A percentile compares a stretch with the other conserved stretches of the same genome.
Conservation (phyloP, 768 basidiomycete genomes). For the Kwoniella sp. region DNA sequence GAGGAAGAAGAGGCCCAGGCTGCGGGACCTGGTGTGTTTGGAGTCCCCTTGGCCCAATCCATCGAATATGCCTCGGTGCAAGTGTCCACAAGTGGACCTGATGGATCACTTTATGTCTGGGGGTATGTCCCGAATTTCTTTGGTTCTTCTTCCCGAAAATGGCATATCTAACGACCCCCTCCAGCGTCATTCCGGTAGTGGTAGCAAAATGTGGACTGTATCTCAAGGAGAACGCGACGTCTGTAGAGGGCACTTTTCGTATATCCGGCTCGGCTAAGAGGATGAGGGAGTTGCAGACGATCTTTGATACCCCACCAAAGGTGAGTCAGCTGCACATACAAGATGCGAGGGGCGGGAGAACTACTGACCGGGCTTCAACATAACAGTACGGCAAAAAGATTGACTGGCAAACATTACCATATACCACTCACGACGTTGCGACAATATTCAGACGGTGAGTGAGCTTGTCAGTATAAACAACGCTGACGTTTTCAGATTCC, state of each 20-base stretch:
- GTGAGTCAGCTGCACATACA: constrained; percentile 63
- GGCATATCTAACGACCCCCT: constrained; percentile 9
- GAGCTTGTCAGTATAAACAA: neutral
- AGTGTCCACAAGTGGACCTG: constrained; percentile 81
- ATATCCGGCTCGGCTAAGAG: constrained; percentile 93
- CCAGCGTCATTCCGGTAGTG: constrained; percentile 85
- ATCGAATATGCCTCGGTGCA: constrained; percentile 86
- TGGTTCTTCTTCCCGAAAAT: constrained; percentile 12
- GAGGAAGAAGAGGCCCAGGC: constrained; percentile 4
- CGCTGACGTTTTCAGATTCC: constrained; percentile 60
- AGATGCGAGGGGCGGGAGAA: constrained; percentile 1
- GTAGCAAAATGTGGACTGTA: constrained; percentile 96
- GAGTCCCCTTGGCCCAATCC: constrained; percentile 78
- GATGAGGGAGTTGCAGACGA: constrained; percentile 90
- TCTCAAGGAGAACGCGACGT: constrained; percentile 94
- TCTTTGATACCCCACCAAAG: constrained; percentile 84
- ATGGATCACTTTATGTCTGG: constrained; percentile 53
- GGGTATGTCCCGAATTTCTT: constrained; percentile 44
- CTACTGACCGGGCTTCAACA: constrained; percentile 9
- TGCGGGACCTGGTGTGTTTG: constrained; percentile 66
- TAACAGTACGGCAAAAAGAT: constrained; percentile 91
- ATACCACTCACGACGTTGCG: constrained; percentile 94
- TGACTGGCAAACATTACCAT: constrained; percentile 82
- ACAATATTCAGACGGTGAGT: constrained; percentile 80
- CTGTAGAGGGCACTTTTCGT: constrained; percentile 90